These are phyloP conservation scores for Graphilbum fragrans DNA, from an alignment of 2,329 filamentous ascomycete species.

Conservation along the genomic window DNA sequence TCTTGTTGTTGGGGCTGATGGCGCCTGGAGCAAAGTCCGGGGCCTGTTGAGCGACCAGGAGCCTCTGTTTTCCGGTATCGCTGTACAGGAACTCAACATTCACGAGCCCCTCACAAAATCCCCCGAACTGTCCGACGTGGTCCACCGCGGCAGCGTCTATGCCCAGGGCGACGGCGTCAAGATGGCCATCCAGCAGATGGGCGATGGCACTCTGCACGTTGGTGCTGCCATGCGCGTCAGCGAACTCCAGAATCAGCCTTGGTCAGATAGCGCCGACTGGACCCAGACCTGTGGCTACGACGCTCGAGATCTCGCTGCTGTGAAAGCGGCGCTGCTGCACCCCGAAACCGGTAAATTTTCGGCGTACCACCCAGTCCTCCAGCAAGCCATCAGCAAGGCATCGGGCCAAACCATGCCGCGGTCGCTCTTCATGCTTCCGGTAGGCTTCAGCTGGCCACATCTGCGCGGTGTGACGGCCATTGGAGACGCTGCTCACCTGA, in stretches of 20 bases:
- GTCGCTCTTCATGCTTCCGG: slow-evolving; percentile 40
- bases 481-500: slow-evolving; percentile 48
- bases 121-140: slow-evolving; percentile 27
- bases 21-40: slow-evolving; percentile 24
- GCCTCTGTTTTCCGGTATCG: slow-evolving; percentile 34
- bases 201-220: slow-evolving; percentile 30
- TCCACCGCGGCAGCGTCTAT: slow-evolving; percentile 36
- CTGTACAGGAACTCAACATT: slow-evolving; percentile 27
- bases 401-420: slow-evolving; percentile 25
- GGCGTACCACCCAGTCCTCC: slow-evolving; percentile 30
- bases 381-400: slow-evolving; percentile 26
- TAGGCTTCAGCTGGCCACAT: slow-evolving; percentile 34
- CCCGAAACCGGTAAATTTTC: slow-evolving; percentile 16
- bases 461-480: slow-evolving; percentile 37
- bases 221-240: slow-evolving; percentile 23
- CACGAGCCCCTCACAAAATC: slow-evolving; percentile 26
- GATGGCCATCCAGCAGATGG: slow-evolving; percentile 31
- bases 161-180: slow-evolving; percentile 27
- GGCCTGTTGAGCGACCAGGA: slow-evolving; percentile 21
- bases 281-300: slow-evolving; percentile 30
- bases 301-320: slow-evolving; percentile 22
- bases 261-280: slow-evolving; percentile 20
- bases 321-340: slow-evolving; percentile 24
- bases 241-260: slow-evolving; percentile 18
- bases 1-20: slow-evolving; percentile 22